Percentiles rank a stretch among this genome's conserved stretches.
These are phyloP conservation scores for Salix purpurea DNA, from an alignment of 345 rosid genomes.

Conservation along the genomic window DNA sequence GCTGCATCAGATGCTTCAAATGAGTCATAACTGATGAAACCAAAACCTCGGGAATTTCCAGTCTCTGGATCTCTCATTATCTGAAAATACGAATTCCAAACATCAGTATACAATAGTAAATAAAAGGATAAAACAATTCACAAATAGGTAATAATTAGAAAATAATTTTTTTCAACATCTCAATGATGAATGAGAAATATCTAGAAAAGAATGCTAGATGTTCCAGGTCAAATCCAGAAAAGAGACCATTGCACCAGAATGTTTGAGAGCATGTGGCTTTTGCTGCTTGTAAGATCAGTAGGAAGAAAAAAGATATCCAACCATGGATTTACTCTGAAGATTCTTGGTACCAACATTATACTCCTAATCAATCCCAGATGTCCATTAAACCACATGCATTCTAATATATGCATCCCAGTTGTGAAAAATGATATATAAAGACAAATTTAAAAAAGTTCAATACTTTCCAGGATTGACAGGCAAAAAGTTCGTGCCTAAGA, in stretches of 20 bases:
- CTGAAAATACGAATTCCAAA: conserved; percentile 28
- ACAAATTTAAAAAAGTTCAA: neutral
- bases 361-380: neutral
- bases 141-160: neutral
- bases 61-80: conserved; percentile 99
- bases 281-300: neutral
- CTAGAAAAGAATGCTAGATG: neutral
- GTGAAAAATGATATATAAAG: neutral
- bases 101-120: conserved; percentile 13
- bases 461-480: neutral
- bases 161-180: neutral
- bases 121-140: neutral
- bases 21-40: conserved; percentile 97
- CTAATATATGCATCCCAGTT: neutral
- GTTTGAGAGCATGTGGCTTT: neutral
- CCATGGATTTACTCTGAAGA: neutral
- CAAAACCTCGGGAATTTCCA: conserved; percentile 95
- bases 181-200: neutral
- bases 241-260: neutral
- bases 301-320: neutral
- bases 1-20: conserved; percentile 99
- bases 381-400: neutral
- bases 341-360: neutral
- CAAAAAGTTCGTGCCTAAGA: neutral
- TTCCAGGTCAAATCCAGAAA: neutral